A percentile compares a stretch with the other conserved stretches of the same genome.
These are phyloP conservation scores for Colletotrichum gloeosporioides DNA, from an alignment of 2,329 filamentous ascomycete species.

Conservation along the genomic window DNA sequence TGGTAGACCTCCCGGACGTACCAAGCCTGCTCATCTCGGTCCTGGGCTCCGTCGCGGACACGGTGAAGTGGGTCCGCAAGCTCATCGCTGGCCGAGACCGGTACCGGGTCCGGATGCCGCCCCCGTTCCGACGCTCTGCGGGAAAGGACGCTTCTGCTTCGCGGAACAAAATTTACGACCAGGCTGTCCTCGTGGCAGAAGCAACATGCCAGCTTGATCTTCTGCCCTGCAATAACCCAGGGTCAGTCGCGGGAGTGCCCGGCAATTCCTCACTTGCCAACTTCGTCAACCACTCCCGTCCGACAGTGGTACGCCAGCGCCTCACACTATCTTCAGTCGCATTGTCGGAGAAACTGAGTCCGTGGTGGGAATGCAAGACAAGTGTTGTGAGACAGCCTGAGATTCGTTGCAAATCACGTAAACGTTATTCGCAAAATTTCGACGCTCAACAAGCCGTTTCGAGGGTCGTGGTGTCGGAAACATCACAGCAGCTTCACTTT, in stretches of 20 bases:
- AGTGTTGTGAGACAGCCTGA: background rate
- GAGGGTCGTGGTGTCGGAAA: fast-evolving
- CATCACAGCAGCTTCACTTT: fast-evolving
- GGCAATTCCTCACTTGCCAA: fast-evolving
- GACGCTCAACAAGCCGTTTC: background rate
- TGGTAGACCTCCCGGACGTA: background rate
- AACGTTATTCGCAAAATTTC: background rate
- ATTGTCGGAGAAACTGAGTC: fast-evolving
- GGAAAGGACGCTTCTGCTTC: background rate
- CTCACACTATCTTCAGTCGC: background rate
- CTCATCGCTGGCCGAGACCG: background rate
- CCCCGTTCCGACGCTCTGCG: background rate
- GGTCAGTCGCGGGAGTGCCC: background rate
- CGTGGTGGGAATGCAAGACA: background rate
- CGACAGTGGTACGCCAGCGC: background rate
- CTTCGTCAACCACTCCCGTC: background rate
- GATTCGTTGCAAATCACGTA: background rate
- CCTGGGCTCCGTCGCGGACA: background rate
- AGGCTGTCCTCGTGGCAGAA: background rate
- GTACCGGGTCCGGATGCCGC: background rate
- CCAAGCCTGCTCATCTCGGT: background rate
- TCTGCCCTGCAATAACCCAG: fast-evolving
- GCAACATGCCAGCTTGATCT: background rate
- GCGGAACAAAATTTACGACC: background rate
- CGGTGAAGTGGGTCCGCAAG: background rate